A percentile compares a stretch with the other conserved stretches of the same genome.
Conservation (phyloP, 1,284 basidiomycete species). For the Fistulina hepatica region DNA sequence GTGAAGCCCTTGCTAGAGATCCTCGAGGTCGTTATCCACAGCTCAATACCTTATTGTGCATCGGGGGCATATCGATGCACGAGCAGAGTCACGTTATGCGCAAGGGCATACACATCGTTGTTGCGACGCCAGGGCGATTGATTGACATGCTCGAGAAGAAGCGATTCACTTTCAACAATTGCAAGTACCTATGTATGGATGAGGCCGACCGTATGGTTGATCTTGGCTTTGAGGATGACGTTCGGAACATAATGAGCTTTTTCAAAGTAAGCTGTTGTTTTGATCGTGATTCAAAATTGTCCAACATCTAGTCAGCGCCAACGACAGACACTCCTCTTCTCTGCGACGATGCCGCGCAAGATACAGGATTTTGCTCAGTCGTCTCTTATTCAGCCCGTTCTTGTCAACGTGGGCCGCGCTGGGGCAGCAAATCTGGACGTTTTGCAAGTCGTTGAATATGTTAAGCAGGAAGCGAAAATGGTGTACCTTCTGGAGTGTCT, state of each 20-base stretch:
- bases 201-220: constrained; percentile 99
- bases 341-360: constrained; percentile 97
- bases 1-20: constrained; percentile 66
- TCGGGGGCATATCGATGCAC: constrained; percentile 96
- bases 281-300: neutral
- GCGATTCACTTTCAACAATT: constrained; percentile 82
- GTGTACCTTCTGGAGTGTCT: constrained; percentile 95
- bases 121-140: constrained; percentile 90
- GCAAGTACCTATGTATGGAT: constrained; percentile 96
- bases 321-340: constrained; percentile 94
- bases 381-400: constrained; percentile 83
- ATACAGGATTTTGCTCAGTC: constrained; percentile 98
- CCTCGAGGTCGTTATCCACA: constrained; percentile 79
- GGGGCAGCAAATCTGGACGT: constrained; percentile 97
- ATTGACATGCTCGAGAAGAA: constrained; percentile 98
- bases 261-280: constrained; percentile 62
- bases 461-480: constrained; percentile 99
- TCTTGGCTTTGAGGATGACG: constrained; percentile 97
- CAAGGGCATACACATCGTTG: constrained; percentile 91
- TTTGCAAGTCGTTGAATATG: constrained; percentile 95
- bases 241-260: constrained; percentile 96
- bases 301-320: constrained; percentile 52
- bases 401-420: constrained; percentile 96
- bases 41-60: constrained; percentile 83
- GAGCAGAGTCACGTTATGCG: constrained; percentile 87